Evolutionary conservation across 352 stramenopile species (phyloP), one percentile per base, ranked within the genome.

Genomic region (Phytophthora pseudosyringae): DNA sequence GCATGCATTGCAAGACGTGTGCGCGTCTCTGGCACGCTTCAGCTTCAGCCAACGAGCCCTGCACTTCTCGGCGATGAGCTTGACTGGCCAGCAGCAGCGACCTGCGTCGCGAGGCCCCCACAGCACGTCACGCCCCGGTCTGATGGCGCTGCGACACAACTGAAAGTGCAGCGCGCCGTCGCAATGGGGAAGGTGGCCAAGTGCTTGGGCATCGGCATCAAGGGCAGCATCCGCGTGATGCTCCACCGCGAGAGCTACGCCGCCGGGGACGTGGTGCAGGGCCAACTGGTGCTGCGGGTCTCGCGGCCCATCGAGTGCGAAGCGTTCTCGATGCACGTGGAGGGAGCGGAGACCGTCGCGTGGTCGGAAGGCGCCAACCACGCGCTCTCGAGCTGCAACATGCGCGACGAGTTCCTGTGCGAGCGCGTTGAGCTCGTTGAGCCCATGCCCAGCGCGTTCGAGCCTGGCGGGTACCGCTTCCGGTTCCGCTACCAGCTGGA

Each of bases 401-500:
- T 59, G 59, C 59, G 40, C 25, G 59, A 69, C 59, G 51, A 55
- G n/a, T 73, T 73, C 46, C 28, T 73, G 33, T 50, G 46, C 46
- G 65, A 73, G 11, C 28, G 38, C 9, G 62, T 73, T 12, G 16
- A 46, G 13, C 45, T 60, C 16, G n/a, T 56, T 12, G 58, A 73
- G 12, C 9, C 44, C 26, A 47, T 69, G 45, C 59, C 65, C 15
- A 32, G 13, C 1, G 9, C 50, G 15, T 61, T 73, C 16, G 52
- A 69, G n/a, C 38, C 59, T n/a, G 65, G 65, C 6, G 69, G 73
- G 21, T 58, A 73, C 41, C 47, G 49, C 8, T 73, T 73, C 36
- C 64, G 39, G 15, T 73, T 76, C 33, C 21, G 28, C 21, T 67
- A 67, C 35, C 64, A 54, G 44, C 51, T 93, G 5, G 67, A 70